phyloP scores from a whole-genome alignment of 1,139 yeast genomes.

The Kodamaea sp. region DNA sequence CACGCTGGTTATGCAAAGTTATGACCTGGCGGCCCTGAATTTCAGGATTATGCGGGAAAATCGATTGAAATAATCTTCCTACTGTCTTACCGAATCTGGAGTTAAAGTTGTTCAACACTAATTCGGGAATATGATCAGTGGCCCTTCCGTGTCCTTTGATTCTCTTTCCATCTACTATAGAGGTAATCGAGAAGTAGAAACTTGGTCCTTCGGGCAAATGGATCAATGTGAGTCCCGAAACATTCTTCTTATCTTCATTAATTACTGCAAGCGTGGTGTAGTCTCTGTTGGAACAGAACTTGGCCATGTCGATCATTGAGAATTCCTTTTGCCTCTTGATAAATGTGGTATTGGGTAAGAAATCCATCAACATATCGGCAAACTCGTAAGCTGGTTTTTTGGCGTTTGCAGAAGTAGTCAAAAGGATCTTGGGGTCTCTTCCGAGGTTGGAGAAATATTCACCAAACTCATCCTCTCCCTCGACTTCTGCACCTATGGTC shows the following conservation, averaged over 20 bases:
- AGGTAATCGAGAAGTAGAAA: slow-evolving; percentile 84
- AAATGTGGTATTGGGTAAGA: slow-evolving; percentile 82
- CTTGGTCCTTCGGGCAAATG: slow-evolving; percentile 96
- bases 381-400: slow-evolving; percentile 86
- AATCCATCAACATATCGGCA: slow-evolving; percentile 82
- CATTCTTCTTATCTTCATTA: slow-evolving; percentile 90
- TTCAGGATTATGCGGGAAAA: slow-evolving; percentile 92
- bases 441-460: slow-evolving; percentile 59
- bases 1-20: slow-evolving; percentile 94
- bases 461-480: slow-evolving; percentile 82
- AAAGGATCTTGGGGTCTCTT: slow-evolving; percentile 71
- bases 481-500: slow-evolving; percentile 71
- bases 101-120: slow-evolving; percentile 85
- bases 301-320: slow-evolving; percentile 82
- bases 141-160: slow-evolving; percentile 89
- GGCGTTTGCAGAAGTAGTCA: slow-evolving; percentile 88
- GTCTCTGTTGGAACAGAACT: slow-evolving; percentile 75
- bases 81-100: slow-evolving; percentile 92
- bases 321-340: slow-evolving; percentile 85
- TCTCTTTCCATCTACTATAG: slow-evolving; percentile 70
- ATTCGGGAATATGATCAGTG: slow-evolving; percentile 88
- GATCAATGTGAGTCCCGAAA: slow-evolving; percentile 88
- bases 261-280: slow-evolving; percentile 85
- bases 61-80: slow-evolving; percentile 85
- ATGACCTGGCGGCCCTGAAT: slow-evolving; percentile 94